Conservation (phyloP, 495 filamentous ascomycete species). For the Paragyromitra xinjiangensis region DNA sequence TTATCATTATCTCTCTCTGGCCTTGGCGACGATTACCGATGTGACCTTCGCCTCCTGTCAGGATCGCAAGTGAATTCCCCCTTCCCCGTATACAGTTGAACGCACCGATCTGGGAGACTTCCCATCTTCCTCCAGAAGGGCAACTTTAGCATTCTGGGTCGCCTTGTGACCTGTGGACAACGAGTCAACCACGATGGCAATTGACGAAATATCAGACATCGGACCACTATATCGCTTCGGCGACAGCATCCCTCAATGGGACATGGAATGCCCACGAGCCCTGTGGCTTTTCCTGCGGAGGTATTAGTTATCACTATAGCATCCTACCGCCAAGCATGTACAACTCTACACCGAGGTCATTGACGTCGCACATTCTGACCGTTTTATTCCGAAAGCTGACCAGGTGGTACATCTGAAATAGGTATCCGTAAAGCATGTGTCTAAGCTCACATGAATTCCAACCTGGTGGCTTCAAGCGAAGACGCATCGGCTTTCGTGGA, state of each 20-base stretch:
- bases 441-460: constrained; percentile 19
- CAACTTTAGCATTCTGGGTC: no score
- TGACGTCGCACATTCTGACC: constrained; percentile 1
- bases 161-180: constrained; percentile 31
- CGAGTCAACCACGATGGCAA: constrained; percentile 10
- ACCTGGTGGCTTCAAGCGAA: constrained; percentile 35
- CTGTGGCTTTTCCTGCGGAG: constrained; percentile 15
- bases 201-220: not conserved
- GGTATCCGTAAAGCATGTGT: constrained; percentile 15
- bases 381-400: constrained; percentile 28
- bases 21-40: constrained; percentile 35
- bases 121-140: no score
- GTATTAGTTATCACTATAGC: constrained; percentile 17
- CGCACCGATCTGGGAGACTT: not conserved
- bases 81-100: not conserved
- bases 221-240: constrained; percentile 15
- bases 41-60: constrained; percentile 10
- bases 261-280: constrained; percentile 20
- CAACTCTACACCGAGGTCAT: not conserved
- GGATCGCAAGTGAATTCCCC: not conserved
- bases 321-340: constrained; percentile 26
- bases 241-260: constrained; percentile 37
- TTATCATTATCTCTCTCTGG: constrained; percentile 18
- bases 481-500: constrained; percentile 5
- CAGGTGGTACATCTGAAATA: constrained; percentile 10